Evolutionary conservation across 352 stramenopile species (phyloP), one percentile per base, ranked within the genome.

Genomic region (Pythium sp.): DNA sequence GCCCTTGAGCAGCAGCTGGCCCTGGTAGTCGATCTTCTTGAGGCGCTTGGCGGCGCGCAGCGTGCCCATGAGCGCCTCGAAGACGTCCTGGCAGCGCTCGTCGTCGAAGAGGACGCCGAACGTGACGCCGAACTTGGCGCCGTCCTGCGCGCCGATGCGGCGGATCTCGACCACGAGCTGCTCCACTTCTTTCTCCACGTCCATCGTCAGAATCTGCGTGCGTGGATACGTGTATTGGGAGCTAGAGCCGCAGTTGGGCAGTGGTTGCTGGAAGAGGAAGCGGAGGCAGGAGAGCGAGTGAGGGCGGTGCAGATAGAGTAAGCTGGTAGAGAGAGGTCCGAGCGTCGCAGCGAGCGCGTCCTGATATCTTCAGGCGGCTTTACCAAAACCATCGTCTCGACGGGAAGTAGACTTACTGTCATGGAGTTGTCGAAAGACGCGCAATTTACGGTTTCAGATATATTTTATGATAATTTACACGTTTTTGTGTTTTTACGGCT

Each of bases 71-170:
- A 96, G 74, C 24, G 88, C 87, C 68, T 95, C 82, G 26, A 90
- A 91, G 28, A 91, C 72, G 56, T 96, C 79, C 60, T 90, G 80
- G 51, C 89, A 90, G 58, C 86, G 76, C 68, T 93, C 84, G 71
- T 96, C 88, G 66, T 92, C 84, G 70, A 96, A 96, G 57, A 96
- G 75, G 62, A 78, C 77, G 26, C 88, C 88, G 72, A 96, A 96
- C 7, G 72, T 78, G 22, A 94, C 84, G 57, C 77, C 78, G n/a
- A 89, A 87, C 62, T 71, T 71, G 66, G 72, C 73, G 15, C 71
- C 75, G 22, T 85, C 71, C 65, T 92, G 76, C 56, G 66, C 68
- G 30, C 72, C 84, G 67, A 94, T 71, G 53, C 86, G 79, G 28
- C 71, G 72, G 76, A 94, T 94, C 69, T 94, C 86, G 26, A 79